Evolutionary conservation across 1,139 yeast species (phyloP), one percentile per base, ranked within the genome.

Genomic region (Magnusiomyces clavatus): DNA sequence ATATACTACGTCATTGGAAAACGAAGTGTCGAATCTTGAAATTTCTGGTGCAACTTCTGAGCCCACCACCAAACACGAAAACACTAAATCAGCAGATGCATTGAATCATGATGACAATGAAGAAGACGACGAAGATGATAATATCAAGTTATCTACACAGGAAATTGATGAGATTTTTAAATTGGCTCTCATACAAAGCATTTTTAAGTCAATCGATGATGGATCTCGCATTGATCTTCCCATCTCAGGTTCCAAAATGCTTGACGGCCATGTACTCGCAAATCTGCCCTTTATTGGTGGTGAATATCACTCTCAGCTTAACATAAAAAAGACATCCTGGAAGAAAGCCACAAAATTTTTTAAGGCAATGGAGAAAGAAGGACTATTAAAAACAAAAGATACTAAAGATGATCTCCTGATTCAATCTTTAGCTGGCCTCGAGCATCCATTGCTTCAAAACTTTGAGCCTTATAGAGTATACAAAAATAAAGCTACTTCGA

Each of bases 301-400:
- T 13, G 14, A 14, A 35, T 80, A 79, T 57, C 71, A 70, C 56
- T 66, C 77, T n/a, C 74, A 74, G 46, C 77, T 87, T 44, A 81
- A 78, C 55, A 78, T 92, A 61, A 90, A 89, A 67, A 83, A 81
- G 61, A 83, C 96, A 0, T 80, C 90, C 2, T 90, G 95, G 95
- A 89, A 86, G 66, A 92, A 92, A 64, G 81, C 94, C 1, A 77
- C 90, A 19, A 90, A 89, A 66, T 88, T 82, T 61, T 71, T 90
- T 52, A 90, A 88, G 63, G 82, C 85, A 4, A 87, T 89, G 83
- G 95, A 86, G 57, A 90, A 88, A 63, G 75, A 76, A 49, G 80
- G 80, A 1, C 78, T 83, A 54, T 58, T 87, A 31, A 78, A 77
- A 51, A 68, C 82, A 14, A 86, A 87, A 60, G 95, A 92, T 11